Conservation (phyloP, 2,329 filamentous ascomycete genomes). For the Colletotrichum sojae region DNA sequence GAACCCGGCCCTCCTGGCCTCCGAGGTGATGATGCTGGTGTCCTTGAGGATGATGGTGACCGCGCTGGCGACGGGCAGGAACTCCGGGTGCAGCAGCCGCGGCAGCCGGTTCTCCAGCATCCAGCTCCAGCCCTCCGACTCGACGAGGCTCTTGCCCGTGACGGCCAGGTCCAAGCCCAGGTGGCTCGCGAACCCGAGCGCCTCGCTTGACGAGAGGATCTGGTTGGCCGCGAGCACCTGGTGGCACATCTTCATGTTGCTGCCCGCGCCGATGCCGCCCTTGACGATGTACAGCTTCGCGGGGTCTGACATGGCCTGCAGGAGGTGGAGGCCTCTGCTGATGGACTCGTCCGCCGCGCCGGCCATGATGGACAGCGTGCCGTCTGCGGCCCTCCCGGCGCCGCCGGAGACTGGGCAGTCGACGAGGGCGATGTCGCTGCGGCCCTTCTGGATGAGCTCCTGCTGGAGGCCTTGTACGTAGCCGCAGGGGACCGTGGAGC, state of each 20-base stretch:
- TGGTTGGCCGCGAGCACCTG: slow-evolving; percentile 75
- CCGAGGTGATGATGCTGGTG: too few relatives aligned
- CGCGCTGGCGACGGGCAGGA: too few relatives aligned
- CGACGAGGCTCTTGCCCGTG: too few relatives aligned
- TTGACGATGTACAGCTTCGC: slow-evolving; percentile 74
- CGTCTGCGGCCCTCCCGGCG: slow-evolving; percentile 64
- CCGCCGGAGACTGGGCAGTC: slow-evolving; percentile 49
- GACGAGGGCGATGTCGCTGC: slow-evolving; percentile 67
- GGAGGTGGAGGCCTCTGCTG: slow-evolving; percentile 68
- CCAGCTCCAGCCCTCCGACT: too few relatives aligned
- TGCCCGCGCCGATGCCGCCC: slow-evolving; percentile 71
- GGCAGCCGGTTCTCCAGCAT: too few relatives aligned
- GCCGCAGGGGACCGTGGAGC: slow-evolving; percentile 76
- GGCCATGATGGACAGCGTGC: slow-evolving; percentile 81
- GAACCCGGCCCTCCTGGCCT: too few relatives aligned
- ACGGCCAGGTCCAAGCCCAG: too few relatives aligned
- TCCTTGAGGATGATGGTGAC: too few relatives aligned
- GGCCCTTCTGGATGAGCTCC: slow-evolving; percentile 67
- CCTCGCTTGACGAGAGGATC: slow-evolving; percentile 72
- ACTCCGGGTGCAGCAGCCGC: too few relatives aligned
- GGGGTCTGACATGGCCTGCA: slow-evolving; percentile 74
- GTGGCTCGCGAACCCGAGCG: slow-evolving; percentile 51
- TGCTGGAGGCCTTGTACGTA: slow-evolving; percentile 74
- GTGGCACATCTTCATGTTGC: slow-evolving; percentile 76
- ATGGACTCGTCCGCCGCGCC: slow-evolving; percentile 71